phyloP scores from a whole-genome alignment of 306 rosid genomes.

The Abrus pulchellus region DNA sequence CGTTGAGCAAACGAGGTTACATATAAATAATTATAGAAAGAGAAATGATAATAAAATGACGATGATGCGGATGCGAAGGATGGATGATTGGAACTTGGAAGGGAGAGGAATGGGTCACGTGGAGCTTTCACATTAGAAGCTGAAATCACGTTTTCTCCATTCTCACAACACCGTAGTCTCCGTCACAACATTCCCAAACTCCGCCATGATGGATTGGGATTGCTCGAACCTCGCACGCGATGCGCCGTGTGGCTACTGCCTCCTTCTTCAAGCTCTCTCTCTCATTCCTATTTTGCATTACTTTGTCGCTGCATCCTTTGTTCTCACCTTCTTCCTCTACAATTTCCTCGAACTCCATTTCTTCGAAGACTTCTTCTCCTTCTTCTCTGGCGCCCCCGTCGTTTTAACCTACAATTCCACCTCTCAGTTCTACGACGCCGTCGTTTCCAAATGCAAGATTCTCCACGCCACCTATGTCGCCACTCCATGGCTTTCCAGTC shows the following conservation, averaged over 20 bases:
- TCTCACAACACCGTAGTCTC: too few species aligned
- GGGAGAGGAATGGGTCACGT: too few species aligned
- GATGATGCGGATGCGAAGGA: too few species aligned
- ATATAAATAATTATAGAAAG: too few species aligned
- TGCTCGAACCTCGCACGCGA: not conserved
- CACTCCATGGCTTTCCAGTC: constrained; percentile 90
- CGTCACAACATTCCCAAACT: too few species aligned
- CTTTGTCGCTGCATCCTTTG: constrained; percentile 42
- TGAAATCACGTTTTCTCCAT: too few species aligned
- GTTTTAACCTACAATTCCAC: constrained; percentile 59
- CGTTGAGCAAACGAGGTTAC: too few species aligned
- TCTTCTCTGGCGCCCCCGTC: constrained; percentile 67
- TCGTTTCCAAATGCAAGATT: constrained; percentile 82
- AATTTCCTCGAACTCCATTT: constrained; percentile 79
- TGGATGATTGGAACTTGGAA: too few species aligned
- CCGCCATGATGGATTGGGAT: constrained; percentile 40
- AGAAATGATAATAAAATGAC: too few species aligned
- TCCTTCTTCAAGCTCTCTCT: constrained; percentile 56
- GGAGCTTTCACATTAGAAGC: too few species aligned
- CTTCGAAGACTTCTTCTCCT: constrained; percentile 63
- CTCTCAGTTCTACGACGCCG: constrained; percentile 65
- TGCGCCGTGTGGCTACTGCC: constrained; percentile 49
- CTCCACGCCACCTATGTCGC: constrained; percentile 70
- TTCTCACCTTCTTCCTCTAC: constrained; percentile 55
- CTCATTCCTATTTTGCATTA: constrained; percentile 69